Percentiles rank a stretch among this genome's conserved stretches.
These are phyloP conservation scores for Neonectria magnoliae DNA, from an alignment of 2,329 filamentous ascomycete species.

Conservation along the genomic window DNA sequence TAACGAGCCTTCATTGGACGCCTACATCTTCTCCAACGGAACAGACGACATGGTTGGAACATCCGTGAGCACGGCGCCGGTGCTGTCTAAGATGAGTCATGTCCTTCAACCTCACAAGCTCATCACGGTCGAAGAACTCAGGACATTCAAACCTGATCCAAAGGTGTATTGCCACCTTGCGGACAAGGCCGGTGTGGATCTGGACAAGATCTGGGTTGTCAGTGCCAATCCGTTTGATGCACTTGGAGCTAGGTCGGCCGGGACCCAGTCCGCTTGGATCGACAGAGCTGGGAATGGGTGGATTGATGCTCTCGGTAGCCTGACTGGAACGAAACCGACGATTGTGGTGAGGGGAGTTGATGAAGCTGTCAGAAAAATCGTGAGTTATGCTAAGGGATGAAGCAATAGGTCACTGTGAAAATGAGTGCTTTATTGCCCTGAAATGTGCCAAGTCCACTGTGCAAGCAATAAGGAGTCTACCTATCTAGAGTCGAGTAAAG, in stretches of 20 bases:
- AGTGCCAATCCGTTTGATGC: conserved; percentile 80
- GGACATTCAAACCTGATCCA: conserved; percentile 72
- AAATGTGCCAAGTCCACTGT: too few relatives aligned
- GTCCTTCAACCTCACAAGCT: conserved; percentile 58
- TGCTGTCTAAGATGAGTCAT: conserved; percentile 58
- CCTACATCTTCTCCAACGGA: conserved; percentile 78
- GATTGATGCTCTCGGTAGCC: conserved; percentile 69
- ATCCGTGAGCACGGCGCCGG: conserved; percentile 66
- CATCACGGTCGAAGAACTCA: conserved; percentile 68
- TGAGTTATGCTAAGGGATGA: background rate
- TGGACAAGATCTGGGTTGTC: conserved; percentile 71
- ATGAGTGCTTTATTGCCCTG: too few relatives aligned
- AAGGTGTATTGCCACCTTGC: conserved; percentile 70
- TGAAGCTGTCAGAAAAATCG: conserved; percentile 59
- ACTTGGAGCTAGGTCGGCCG: conserved; percentile 69
- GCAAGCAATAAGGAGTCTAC: too few relatives aligned
- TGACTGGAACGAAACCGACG: conserved; percentile 58
- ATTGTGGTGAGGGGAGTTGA: conserved; percentile 65
- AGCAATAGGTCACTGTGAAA: background rate
- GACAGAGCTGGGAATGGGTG: conserved; percentile 71
- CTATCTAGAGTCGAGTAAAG: too few relatives aligned
- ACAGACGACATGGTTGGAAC: conserved; percentile 69
- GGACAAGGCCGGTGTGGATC: conserved; percentile 57
- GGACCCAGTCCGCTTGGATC: conserved; percentile 74
- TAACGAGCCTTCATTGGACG: conserved; percentile 52